phyloP scores from a whole-genome alignment of 2,329 filamentous ascomycete genomes.

The Stenocarpella maydis region DNA sequence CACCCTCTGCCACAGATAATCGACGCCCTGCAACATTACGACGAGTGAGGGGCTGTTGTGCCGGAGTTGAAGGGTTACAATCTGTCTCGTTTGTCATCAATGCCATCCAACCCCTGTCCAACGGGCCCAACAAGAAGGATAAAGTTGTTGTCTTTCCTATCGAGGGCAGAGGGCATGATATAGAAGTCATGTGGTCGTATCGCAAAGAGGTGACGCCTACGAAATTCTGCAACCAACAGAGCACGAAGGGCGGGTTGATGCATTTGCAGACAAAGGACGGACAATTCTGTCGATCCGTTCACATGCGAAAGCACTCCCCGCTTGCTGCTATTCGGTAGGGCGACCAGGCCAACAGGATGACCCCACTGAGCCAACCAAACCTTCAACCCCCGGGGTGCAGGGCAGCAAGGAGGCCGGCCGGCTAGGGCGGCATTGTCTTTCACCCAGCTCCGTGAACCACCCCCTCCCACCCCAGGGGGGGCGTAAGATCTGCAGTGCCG shows the following conservation, averaged over 20 bases:
- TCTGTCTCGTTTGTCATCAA: background rate
- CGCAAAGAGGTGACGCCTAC: background rate
- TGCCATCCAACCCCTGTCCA: too few species aligned
- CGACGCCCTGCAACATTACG: background rate
- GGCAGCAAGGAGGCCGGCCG: background rate
- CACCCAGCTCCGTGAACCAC: too few species aligned
- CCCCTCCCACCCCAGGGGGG: too few species aligned
- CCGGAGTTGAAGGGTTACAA: too few species aligned
- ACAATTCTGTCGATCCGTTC: conserved; percentile 1
- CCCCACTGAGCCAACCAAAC: background rate
- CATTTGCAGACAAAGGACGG: background rate
- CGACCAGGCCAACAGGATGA: background rate
- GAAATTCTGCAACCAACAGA: too few species aligned
- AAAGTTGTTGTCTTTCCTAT: background rate
- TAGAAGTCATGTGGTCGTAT: background rate
- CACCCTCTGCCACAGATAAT: background rate
- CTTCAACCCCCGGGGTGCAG: too few species aligned
- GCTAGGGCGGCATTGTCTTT: background rate
- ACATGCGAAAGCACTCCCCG: too few species aligned
- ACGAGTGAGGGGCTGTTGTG: background rate
- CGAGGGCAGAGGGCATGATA: background rate
- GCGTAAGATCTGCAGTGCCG: background rate
- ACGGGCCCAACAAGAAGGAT: background rate
- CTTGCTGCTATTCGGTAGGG: background rate
- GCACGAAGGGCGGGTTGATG: background rate